Evolutionary conservation across 2,329 filamentous ascomycete genomes (phyloP).

Genomic region (Clarireedia hainanense): DNA sequence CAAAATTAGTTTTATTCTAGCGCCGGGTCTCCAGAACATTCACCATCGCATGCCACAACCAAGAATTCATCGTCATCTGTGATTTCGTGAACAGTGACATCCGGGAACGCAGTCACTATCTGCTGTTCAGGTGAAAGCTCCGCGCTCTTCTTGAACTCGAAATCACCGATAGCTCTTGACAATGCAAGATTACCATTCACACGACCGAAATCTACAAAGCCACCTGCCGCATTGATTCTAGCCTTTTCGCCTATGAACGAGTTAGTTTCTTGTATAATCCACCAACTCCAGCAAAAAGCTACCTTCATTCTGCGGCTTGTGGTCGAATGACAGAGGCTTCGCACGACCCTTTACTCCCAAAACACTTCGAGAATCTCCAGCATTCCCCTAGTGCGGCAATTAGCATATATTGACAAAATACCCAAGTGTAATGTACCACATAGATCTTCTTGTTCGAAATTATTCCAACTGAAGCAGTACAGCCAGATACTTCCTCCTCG

Average conservation of each 20-base stretch:
- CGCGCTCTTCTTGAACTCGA: conserved; percentile 99
- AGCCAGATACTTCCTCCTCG: conserved; percentile 95
- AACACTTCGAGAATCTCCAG: conserved; percentile 91
- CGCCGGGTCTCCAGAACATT: conserved; percentile 28
- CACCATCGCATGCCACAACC: conserved; percentile 87
- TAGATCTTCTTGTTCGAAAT: conserved; percentile 90
- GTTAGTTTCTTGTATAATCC: conserved; percentile 20
- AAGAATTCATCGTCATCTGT: conserved; percentile 92
- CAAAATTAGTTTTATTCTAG: conserved; percentile 16
- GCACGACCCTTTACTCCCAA: conserved; percentile 94
- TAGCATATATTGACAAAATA: conserved; percentile 14
- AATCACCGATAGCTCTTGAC: conserved; percentile 95
- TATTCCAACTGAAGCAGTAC: conserved; percentile 86
- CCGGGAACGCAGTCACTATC: conserved; percentile 94
- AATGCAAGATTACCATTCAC: conserved; percentile 97
- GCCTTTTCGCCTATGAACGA: conserved; percentile 72
- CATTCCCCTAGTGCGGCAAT: conserved; percentile 67
- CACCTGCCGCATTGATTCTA: conserved; percentile 88
- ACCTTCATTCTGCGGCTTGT: conserved; percentile 99
- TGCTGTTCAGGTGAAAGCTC: conserved; percentile 96
- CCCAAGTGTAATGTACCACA: conserved; percentile 61
- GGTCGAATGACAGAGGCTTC: conserved; percentile 97
- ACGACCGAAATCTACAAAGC: conserved; percentile 96
- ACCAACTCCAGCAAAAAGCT: conserved; percentile 8
- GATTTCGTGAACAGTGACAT: conserved; percentile 86